Conservation (phyloP, 495 filamentous ascomycete genomes). For the Podospora comata region DNA sequence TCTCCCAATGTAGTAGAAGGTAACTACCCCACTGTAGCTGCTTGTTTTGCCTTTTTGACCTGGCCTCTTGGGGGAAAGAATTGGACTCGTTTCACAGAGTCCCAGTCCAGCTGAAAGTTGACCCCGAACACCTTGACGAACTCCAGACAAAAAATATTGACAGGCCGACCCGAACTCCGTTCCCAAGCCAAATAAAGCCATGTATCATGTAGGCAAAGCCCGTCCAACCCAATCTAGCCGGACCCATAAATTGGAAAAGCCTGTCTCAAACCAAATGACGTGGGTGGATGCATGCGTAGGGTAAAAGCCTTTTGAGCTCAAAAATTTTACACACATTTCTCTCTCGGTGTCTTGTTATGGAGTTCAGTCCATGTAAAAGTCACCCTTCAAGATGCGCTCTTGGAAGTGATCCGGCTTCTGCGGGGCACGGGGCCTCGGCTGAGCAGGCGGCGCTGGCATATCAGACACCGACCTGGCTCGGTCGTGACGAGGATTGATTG, state of each 20-base stretch:
- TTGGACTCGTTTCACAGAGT: background rate
- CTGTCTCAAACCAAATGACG: background rate
- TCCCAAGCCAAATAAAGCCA: background rate
- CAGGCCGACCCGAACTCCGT: background rate
- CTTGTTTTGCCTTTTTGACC: background rate
- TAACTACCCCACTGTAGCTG: background rate
- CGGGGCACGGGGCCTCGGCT: conserved; percentile 43
- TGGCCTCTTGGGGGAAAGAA: background rate
- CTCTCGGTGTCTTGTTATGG: background rate
- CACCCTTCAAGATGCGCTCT: conserved; percentile 93
- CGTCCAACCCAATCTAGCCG: background rate
- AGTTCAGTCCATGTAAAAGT: conserved; percentile 94
- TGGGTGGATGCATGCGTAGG: background rate
- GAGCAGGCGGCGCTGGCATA: conserved; percentile 59
- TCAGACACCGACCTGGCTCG: conserved; percentile 65
- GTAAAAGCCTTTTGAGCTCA: background rate
- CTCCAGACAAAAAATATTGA: background rate
- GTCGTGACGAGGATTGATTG: conserved; percentile 54
- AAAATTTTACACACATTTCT: background rate
- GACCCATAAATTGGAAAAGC: background rate
- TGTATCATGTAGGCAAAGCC: background rate
- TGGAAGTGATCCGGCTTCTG: conserved; percentile 84
- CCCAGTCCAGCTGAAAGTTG: background rate
- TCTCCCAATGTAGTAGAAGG: background rate
- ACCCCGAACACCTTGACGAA: background rate